Evolutionary conservation across 805 yeast species (phyloP).

Genomic region (Ogataea salicorniae): DNA sequence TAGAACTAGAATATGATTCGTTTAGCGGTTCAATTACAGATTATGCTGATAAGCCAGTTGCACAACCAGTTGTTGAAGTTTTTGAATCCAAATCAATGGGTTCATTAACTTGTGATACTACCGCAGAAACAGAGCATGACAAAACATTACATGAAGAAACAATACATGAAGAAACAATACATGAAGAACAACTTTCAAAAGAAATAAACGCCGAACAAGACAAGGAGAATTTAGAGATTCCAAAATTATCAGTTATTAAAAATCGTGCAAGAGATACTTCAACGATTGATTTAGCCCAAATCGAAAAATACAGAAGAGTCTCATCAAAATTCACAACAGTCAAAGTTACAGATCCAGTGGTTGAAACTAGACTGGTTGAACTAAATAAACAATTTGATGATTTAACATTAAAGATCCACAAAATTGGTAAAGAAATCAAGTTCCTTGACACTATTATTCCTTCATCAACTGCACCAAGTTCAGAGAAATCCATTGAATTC

Average conservation of each 20-base stretch:
- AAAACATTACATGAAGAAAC: conserved; percentile 6
- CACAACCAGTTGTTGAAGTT: background rate
- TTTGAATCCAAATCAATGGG: conserved; percentile 10
- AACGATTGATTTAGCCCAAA: conserved; percentile 12
- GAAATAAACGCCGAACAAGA: background rate
- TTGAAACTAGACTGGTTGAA: conserved; percentile 14
- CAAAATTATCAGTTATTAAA: conserved; percentile 14
- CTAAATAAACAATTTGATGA: conserved; percentile 14
- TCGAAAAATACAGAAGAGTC: conserved; percentile 17
- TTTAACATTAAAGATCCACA: conserved; percentile 19
- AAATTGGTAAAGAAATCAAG: conserved; percentile 27
- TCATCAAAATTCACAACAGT: conserved; percentile 25
- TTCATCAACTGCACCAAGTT: conserved; percentile 9
- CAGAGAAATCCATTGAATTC: conserved; percentile 19
- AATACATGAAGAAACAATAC: background rate
- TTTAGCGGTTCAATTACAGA: conserved; percentile 29
- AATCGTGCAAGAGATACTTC: conserved; percentile 13
- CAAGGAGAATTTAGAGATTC: conserved; percentile 3
- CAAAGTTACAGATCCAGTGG: conserved; percentile 11
- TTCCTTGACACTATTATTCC: conserved; percentile 28
- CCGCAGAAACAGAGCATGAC: conserved; percentile 18
- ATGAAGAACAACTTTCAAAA: too few relatives aligned
- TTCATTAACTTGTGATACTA: conserved; percentile 18
- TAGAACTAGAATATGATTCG: conserved; percentile 29
- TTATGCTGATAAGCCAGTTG: conserved; percentile 17